phyloP scores from a whole-genome alignment of 2,329 filamentous ascomycete genomes.

The Epichloe sibirici region DNA sequence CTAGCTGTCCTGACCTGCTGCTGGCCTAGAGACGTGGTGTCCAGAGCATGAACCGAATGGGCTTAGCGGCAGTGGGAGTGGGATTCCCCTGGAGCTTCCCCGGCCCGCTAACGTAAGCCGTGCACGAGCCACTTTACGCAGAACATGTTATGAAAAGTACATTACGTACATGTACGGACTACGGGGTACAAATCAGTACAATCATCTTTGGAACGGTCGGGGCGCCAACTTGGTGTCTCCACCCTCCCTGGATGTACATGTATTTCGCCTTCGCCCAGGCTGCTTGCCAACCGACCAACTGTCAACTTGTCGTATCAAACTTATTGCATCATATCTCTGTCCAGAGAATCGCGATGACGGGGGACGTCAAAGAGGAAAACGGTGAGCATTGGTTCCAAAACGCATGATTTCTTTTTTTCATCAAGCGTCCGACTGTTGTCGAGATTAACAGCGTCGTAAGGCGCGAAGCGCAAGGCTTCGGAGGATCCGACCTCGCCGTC shows the following conservation, averaged over 20 bases:
- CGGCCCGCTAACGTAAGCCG: conserved; percentile 18
- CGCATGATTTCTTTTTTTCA: background rate
- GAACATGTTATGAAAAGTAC: too few species aligned
- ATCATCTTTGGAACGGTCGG: background rate
- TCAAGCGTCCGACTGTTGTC: background rate
- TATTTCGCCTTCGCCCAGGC: background rate
- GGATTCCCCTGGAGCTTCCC: background rate
- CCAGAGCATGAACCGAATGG: conserved; percentile 15
- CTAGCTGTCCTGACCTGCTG: conserved; percentile 10
- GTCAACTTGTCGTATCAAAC: background rate
- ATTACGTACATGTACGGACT: too few species aligned
- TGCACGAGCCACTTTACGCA: conserved; percentile 11
- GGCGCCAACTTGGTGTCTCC: background rate
- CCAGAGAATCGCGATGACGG: background rate
- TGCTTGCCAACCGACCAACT: background rate
- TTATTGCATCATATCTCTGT: background rate
- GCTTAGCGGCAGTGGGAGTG: conserved; percentile 17
- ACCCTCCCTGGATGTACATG: background rate
- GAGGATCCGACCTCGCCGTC: conserved; percentile 51
- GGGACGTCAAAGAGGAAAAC: conserved; percentile 16
- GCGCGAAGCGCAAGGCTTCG: conserved; percentile 60
- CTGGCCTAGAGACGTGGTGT: conserved; percentile 18
- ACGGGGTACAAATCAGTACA: too few species aligned
- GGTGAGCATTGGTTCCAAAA: conserved; percentile 14
- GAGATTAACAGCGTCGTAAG: conserved; percentile 17